These are phyloP conservation scores for Ormosia emarginata DNA, from an alignment of 306 rosid genomes.

Conservation along the genomic window DNA sequence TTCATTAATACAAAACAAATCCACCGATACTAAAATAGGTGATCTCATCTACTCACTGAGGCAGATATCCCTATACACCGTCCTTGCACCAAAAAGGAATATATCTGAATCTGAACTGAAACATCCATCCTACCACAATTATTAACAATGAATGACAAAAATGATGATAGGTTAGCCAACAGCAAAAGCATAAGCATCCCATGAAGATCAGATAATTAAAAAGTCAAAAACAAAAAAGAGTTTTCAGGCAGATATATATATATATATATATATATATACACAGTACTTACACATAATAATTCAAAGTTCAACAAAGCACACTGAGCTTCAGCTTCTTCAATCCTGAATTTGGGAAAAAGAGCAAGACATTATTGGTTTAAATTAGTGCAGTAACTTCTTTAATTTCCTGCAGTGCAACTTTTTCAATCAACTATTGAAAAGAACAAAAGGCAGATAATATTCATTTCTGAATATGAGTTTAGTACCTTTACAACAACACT, in stretches of 20 bases:
- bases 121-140: constrained; percentile 64
- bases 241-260: background rate
- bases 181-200: constrained; percentile 12
- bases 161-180: constrained; percentile 12
- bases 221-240: background rate
- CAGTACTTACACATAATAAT: constrained; percentile 54
- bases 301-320: constrained; percentile 76
- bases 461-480: background rate
- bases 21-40: background rate
- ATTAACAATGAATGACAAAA: constrained; percentile 1
- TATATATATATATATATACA: background rate
- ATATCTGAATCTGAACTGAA: constrained; percentile 80
- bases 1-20: background rate
- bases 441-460: background rate
- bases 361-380: background rate
- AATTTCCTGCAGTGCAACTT: constrained; percentile 2
- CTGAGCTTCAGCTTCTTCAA: constrained; percentile 92
- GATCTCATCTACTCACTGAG: constrained; percentile 52
- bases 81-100: constrained; percentile 86
- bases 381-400: background rate
- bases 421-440: constrained; percentile 9
- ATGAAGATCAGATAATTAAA: constrained; percentile 6
- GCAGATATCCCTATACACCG: constrained; percentile 76
- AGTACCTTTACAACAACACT: background rate
- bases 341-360: constrained; percentile 44